These are phyloP conservation scores for Acanthamoeba lenticulata DNA, from an alignment of 208 protist genomes.

Conservation along the genomic window DNA sequence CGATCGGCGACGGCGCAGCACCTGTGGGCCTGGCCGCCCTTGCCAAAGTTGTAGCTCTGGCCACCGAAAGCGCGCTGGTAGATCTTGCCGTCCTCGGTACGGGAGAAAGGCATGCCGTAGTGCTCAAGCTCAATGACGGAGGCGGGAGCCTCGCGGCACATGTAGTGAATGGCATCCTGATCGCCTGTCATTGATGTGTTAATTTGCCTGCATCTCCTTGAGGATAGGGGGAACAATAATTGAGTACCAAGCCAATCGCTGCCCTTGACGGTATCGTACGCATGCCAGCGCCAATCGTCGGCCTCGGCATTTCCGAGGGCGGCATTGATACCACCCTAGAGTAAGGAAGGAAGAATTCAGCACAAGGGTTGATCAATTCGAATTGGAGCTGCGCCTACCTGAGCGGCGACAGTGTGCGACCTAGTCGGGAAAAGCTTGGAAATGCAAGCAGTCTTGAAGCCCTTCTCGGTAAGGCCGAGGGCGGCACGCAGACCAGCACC, in stretches of 20 bases:
- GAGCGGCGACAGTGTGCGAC: slow-evolving; percentile 99
- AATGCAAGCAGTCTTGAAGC: slow-evolving; percentile 98
- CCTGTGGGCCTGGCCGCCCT: slow-evolving; percentile 87
- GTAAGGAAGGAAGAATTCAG: background rate
- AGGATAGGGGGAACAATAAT: background rate
- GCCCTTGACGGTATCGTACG: slow-evolving; percentile 99
- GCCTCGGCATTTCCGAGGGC: slow-evolving; percentile 98
- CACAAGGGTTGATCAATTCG: background rate
- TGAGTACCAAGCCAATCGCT: slow-evolving; percentile 96
- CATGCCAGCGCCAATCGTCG: slow-evolving; percentile 99
- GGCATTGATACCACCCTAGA: slow-evolving; percentile 97
- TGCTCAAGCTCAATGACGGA: slow-evolving; percentile 93
- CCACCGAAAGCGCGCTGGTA: slow-evolving; percentile 99
- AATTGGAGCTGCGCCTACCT: slow-evolving; percentile 78
- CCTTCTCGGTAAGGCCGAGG: slow-evolving; percentile 96
- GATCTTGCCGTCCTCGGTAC: slow-evolving; percentile 98
- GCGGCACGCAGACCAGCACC: slow-evolving; percentile 98
- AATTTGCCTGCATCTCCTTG: background rate
- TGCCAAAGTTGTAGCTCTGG: slow-evolving; percentile 97
- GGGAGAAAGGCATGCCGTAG: slow-evolving; percentile 98
- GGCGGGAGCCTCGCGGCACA: slow-evolving; percentile 96
- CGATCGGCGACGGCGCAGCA: slow-evolving; percentile 98
- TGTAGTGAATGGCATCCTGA: slow-evolving; percentile 99
- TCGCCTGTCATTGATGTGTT: slow-evolving; percentile 82
- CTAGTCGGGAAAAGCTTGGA: slow-evolving; percentile 99